Evolutionary conservation across 441 rosid species (phyloP).

Genomic region (Sinapis alba): DNA sequence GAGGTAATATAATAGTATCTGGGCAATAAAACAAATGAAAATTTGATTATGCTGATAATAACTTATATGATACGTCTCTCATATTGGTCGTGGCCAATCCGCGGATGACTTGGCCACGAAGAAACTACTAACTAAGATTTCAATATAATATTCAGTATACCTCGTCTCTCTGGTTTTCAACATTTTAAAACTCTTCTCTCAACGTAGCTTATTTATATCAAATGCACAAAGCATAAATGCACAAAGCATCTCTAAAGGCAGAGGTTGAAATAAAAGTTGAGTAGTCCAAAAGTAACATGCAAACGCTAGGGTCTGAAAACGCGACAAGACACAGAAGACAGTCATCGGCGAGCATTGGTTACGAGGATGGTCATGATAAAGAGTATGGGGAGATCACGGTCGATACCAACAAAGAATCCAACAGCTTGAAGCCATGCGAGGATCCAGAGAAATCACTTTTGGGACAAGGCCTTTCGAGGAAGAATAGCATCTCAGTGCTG

Average conservation of each 20-base stretch:
- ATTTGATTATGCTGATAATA: background rate
- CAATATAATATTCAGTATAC: background rate
- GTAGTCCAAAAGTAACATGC: conserved; percentile 21
- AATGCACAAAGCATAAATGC: too few species aligned
- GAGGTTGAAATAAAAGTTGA: background rate
- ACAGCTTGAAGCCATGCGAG: conserved; percentile 40
- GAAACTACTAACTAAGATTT: background rate
- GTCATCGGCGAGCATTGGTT: conserved; percentile 5
- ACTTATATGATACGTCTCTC: background rate
- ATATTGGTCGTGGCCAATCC: background rate
- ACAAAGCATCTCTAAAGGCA: background rate
- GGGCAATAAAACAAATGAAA: background rate
- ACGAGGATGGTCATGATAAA: conserved; percentile 19
- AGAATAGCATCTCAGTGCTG: conserved; percentile 34
- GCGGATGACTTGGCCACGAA: background rate
- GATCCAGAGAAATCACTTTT: conserved; percentile 43
- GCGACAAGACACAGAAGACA: conserved; percentile 5
- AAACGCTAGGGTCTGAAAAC: conserved; percentile 32
- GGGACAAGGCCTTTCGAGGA: conserved; percentile 37
- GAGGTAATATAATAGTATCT: background rate
- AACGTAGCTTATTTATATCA: background rate
- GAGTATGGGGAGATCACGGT: conserved; percentile 51
- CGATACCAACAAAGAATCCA: conserved; percentile 45
- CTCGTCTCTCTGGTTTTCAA: background rate
- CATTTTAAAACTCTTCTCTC: background rate